Conservation (phyloP, 108 stramenopile species). For the Cyclotella kingstonii region DNA sequence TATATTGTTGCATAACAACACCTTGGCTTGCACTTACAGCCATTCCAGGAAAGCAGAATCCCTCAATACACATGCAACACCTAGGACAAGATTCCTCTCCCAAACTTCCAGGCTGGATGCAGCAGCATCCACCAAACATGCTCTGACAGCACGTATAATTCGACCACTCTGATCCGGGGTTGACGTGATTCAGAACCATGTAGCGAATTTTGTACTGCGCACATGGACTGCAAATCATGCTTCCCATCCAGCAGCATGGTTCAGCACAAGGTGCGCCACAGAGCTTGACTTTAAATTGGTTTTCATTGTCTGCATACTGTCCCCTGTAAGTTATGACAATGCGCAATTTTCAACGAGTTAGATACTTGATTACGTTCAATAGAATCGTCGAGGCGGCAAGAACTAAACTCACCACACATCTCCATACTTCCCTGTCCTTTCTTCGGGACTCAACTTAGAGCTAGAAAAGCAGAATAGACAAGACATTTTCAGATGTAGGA, state of each 20-base stretch:
- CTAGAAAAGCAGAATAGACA: slow-evolving; percentile 64
- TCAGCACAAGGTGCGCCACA: slow-evolving; percentile 63
- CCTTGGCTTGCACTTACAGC: slow-evolving; percentile 63
- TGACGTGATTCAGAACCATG: slow-evolving; percentile 67
- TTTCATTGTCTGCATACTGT: slow-evolving; percentile 44
- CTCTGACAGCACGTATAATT: slow-evolving; percentile 76
- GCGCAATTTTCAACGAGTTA: neutral
- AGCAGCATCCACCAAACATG: slow-evolving; percentile 76
- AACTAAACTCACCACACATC: slow-evolving; percentile 31
- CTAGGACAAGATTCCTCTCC: slow-evolving; percentile 63
- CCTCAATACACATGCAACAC: slow-evolving; percentile 75
- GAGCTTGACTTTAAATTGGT: slow-evolving; percentile 58
- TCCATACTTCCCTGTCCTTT: slow-evolving; percentile 64
- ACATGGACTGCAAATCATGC: slow-evolving; percentile 59
- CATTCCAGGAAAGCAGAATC: slow-evolving; percentile 59
- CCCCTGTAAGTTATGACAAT: slow-evolving; percentile 19
- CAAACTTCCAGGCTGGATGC: slow-evolving; percentile 59
- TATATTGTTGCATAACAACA: slow-evolving; percentile 57
- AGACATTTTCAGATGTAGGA: slow-evolving; percentile 16
- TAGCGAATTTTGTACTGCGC: slow-evolving; percentile 66
- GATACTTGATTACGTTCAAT: neutral
- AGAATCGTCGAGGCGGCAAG: neutral
- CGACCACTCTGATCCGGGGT: slow-evolving; percentile 64
- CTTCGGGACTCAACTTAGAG: slow-evolving; percentile 49
- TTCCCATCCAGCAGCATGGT: slow-evolving; percentile 58